Evolutionary conservation across 1,139 yeast genomes (phyloP).

Genomic region (Geotrichum fermentans): DNA sequence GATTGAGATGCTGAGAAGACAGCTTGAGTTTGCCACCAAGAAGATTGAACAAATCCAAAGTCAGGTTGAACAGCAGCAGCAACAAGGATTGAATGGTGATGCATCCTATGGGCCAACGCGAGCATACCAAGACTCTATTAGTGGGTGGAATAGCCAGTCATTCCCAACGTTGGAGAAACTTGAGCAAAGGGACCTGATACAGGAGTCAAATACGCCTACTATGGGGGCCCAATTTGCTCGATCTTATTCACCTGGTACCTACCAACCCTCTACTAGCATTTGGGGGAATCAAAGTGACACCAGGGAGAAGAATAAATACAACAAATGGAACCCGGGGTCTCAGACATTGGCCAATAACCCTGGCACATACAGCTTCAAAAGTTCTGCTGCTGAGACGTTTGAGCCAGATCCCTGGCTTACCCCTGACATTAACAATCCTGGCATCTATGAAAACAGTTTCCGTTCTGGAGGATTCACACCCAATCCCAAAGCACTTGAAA

Average conservation of each 20-base stretch:
- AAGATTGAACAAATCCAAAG: conserved; percentile 17
- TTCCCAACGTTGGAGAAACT: conserved; percentile 4
- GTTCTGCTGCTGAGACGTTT: neutral
- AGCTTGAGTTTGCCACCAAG: conserved; percentile 19
- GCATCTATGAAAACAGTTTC: conserved; percentile 15
- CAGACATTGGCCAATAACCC: neutral
- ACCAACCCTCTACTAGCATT: conserved; percentile 7
- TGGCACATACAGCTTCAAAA: neutral
- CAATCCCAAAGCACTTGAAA: conserved; percentile 10
- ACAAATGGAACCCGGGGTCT: conserved; percentile 14
- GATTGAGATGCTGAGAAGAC: conserved; percentile 17
- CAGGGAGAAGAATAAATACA: conserved; percentile 6
- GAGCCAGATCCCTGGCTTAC: conserved; percentile 6
- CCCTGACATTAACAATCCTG: conserved; percentile 5
- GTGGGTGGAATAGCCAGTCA: neutral
- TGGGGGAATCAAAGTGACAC: conserved; percentile 13
- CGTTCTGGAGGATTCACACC: conserved; percentile 17
- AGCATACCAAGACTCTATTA: neutral
- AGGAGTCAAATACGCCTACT: neutral
- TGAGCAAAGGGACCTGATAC: conserved; percentile 8
- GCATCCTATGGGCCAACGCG: neutral
- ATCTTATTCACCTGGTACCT: conserved; percentile 14
- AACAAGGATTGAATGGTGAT: neutral
- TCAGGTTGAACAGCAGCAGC: neutral
- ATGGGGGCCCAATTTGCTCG: neutral